Percentiles rank a stretch among this genome's conserved stretches.
Evolutionary conservation across 148 eudicot species (phyloP).

Genomic region (Linanthus parryae): DNA sequence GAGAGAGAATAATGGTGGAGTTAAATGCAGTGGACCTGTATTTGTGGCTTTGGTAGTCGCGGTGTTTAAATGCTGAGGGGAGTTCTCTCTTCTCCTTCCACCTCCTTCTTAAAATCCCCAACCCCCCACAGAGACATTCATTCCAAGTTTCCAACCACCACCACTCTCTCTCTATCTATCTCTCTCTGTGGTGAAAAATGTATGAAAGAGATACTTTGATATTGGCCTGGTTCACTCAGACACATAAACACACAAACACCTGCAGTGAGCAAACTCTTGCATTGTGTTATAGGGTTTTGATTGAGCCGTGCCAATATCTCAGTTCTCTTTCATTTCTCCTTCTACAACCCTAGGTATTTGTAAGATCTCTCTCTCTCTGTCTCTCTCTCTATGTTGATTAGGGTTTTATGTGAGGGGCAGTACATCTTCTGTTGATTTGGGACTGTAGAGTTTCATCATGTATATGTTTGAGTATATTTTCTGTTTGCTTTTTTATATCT

Average conservation of each 20-base stretch:
- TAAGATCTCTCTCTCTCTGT: no score
- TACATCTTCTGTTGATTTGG: no score
- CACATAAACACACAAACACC: neutral
- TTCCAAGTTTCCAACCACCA: neutral
- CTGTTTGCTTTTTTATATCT: no score
- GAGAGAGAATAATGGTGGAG: constrained; percentile 16
- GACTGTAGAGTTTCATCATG: no score
- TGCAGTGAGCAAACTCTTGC: no score
- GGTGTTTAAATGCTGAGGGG: constrained; percentile 24
- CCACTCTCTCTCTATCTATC: constrained; percentile 1
- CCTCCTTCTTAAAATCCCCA: neutral
- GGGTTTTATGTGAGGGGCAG: no score
- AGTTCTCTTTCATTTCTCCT: constrained; percentile 20
- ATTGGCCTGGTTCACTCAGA: constrained; percentile 47
- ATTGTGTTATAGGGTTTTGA: no score
- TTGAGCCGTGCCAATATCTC: constrained; percentile 27
- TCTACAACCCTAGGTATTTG: no score
- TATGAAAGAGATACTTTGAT: constrained; percentile 27
- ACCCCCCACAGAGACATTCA: constrained; percentile 5
- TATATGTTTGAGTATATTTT: no score
- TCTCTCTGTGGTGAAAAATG: neutral
- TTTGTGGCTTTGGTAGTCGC: constrained; percentile 30
- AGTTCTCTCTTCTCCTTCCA: neutral
- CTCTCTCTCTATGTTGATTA: no score
- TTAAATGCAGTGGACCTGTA: constrained; percentile 33